Evolutionary conservation across 202 grass and related monocot genomes (phyloP), one percentile per base, ranked within the genome.

Genomic region (Brachypodium distachyon): DNA sequence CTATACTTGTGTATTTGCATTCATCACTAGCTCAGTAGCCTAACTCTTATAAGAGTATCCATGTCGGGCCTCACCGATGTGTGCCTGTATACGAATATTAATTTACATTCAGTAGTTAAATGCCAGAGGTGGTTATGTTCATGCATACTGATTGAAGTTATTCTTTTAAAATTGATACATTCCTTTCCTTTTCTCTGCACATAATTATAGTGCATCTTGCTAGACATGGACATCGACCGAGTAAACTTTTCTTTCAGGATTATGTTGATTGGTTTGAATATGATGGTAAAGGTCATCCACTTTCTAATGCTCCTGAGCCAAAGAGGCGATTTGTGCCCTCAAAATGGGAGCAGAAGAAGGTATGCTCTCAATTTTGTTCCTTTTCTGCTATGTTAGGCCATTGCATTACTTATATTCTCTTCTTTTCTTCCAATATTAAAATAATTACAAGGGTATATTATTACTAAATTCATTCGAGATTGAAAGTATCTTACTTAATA

Each of bases 281-380:
- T 39, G 94, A 87, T 21, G 93, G 84, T 63, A 97, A 90, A 84
- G 88, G 90, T 29, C 78, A 87, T 73, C 94, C 94, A 11, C 11
- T 99, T 85, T 99, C 96, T 66, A 99, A 79, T 83, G 92, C 96
- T 59, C 96, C 96, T 48, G 96, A 99, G 78, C 96, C 96, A 60
- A 99, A 99, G 83, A 92, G 96, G 61, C 89, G 96, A 67, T 99
- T 99, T 74, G 75, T 95, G 70, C 96, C 92, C 77, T 99, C 96
- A 34, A 99, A 96, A 67, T 99, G 96, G 96, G 96, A 99, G 70
- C 87, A 93, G 34, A 96, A 99, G 73, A 99, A 87, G 96, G 96
- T 99, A 79, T 44, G 49, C 68, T 17, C 4, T 47, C 39, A 12
- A 14, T 66, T 26, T 32, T 14, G 4, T 66, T 39, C 22, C 43